Evolutionary conservation across 1,139 yeast species (phyloP).

Genomic region (Blastobotrys capitulatus): DNA sequence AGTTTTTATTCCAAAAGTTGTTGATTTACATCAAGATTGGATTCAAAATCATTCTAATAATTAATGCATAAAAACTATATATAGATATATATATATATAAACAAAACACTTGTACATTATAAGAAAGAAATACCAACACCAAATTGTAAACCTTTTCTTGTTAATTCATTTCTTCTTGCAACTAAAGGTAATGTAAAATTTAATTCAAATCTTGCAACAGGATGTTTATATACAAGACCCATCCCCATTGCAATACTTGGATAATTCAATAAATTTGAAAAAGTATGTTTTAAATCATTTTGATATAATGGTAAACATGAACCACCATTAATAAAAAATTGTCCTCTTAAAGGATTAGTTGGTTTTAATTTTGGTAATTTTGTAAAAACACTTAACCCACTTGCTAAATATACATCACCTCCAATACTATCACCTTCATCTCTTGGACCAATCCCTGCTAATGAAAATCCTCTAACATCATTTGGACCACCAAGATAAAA

Average conservation of each 20-base stretch:
- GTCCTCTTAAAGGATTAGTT: slow-evolving; percentile 63
- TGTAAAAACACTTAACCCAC: slow-evolving; percentile 65
- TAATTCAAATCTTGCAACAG: slow-evolving; percentile 86
- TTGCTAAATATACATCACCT: slow-evolving; percentile 68
- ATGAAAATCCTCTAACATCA: slow-evolving; percentile 68
- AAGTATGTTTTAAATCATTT: slow-evolving; percentile 15
- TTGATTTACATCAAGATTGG: slow-evolving; percentile 59
- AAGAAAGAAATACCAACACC: slow-evolving; percentile 86
- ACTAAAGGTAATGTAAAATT: slow-evolving; percentile 77
- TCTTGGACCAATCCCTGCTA: slow-evolving; percentile 86
- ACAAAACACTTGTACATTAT: slow-evolving; percentile 30
- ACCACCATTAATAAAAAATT: slow-evolving; percentile 71
- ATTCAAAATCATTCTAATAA: slow-evolving; percentile 28
- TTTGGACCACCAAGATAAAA: slow-evolving; percentile 78
- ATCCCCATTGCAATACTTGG: slow-evolving; percentile 33
- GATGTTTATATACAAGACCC: slow-evolving; percentile 79
- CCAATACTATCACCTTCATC: slow-evolving; percentile 55
- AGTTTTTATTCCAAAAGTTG: slow-evolving; percentile 69
- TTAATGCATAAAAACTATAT: too few species aligned
- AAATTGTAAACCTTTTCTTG: slow-evolving; percentile 84
- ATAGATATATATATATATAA: neutral
- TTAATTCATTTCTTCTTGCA: slow-evolving; percentile 57
- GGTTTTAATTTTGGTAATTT: slow-evolving; percentile 49
- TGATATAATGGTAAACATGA: slow-evolving; percentile 47
- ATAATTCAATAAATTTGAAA: slow-evolving; percentile 29